phyloP scores from a whole-genome alignment of 345 rosid species.

The Syzygium grande region DNA sequence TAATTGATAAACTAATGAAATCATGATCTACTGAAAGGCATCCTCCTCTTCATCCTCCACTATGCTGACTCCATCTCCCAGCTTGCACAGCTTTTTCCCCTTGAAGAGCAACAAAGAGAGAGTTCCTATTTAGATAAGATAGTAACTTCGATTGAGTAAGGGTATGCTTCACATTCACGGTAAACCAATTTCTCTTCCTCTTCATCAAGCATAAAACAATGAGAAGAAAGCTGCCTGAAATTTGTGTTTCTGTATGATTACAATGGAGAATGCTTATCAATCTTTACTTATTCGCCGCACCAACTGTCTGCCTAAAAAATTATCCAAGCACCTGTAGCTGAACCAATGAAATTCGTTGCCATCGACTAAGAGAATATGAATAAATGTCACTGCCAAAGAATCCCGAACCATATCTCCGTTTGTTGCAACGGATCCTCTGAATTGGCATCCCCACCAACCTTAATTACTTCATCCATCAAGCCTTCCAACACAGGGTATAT shows the following conservation, averaged over 20 bases:
- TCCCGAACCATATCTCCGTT: not conserved
- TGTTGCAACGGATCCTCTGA: not conserved
- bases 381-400: not conserved
- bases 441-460: slow-evolving; percentile 17
- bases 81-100: not conserved
- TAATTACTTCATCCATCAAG: slow-evolving; percentile 41
- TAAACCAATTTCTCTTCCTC: not conserved
- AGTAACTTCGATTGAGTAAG: not conserved
- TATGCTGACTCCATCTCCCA: not conserved
- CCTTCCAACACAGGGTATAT: slow-evolving; percentile 36
- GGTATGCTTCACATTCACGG: not conserved
- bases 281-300: not conserved
- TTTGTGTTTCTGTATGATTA: not conserved
- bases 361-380: not conserved
- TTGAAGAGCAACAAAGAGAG: not conserved
- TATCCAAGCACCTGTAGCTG: not conserved
- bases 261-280: not conserved
- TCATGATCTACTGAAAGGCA: not conserved
- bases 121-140: not conserved
- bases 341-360: not conserved
- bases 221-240: not conserved
- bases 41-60: not conserved
- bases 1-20: not conserved
- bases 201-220: not conserved
- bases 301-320: not conserved